These are phyloP conservation scores for Malus hybrid DNA, from an alignment of 331 rosid genomes.

Conservation along the genomic window DNA sequence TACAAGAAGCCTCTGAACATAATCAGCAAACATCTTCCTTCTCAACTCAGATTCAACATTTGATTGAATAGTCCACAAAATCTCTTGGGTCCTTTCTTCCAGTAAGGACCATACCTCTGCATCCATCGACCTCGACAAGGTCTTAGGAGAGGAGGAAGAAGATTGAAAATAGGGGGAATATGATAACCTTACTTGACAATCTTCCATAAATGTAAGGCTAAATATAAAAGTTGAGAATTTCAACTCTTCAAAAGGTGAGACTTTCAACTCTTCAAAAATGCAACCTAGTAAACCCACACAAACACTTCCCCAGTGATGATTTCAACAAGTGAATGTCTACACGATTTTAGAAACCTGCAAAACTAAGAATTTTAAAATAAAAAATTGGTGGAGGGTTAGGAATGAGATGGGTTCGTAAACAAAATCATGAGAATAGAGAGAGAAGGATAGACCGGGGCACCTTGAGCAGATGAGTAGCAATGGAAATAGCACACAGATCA, in stretches of 20 bases:
- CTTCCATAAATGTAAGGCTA: conserved; percentile 21
- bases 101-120: conserved; percentile 40
- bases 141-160: conserved; percentile 13
- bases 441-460: background rate
- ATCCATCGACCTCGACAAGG: conserved; percentile 36
- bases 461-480: conserved; percentile 8
- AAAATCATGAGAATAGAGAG: conserved; percentile 1
- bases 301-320: conserved; percentile 12
- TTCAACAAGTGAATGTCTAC: conserved; percentile 13
- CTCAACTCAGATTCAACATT: conserved; percentile 49
- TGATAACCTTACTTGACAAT: conserved; percentile 14
- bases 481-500: background rate
- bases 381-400: background rate
- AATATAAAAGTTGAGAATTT: too few relatives aligned
- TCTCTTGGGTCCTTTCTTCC: conserved; percentile 42
- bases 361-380: background rate
- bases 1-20: conserved; percentile 45
- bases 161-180: conserved; percentile 8
- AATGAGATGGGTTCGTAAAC: background rate
- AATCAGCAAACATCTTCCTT: conserved; percentile 43
- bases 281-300: conserved; percentile 16
- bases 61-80: conserved; percentile 57
- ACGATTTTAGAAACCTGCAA: background rate
- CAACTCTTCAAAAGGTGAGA: conserved; percentile 4
- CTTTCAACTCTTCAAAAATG: conserved; percentile 20